These are phyloP conservation scores for Pseudomassariella vexata DNA, from an alignment of 2,329 filamentous ascomycete species.

Conservation along the genomic window DNA sequence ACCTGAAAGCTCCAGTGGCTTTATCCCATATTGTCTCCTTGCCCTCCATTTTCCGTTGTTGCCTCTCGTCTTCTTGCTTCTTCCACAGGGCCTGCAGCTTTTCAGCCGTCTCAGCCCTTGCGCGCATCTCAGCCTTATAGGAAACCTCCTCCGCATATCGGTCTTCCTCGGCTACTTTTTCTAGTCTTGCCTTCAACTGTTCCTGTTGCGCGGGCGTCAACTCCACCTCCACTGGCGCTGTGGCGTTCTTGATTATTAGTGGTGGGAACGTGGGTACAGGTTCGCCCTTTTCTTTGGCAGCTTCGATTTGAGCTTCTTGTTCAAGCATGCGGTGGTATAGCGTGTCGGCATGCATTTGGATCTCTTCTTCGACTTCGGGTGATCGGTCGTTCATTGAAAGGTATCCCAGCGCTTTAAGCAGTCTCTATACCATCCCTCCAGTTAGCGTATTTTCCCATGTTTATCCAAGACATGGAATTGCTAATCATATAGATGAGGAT, in stretches of 20 bases:
- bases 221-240: constrained; percentile 12
- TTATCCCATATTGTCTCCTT: constrained; percentile 38
- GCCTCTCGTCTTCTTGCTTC: constrained; percentile 47
- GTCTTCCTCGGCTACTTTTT: constrained; percentile 53
- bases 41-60: constrained; percentile 51
- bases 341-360: constrained; percentile 93
- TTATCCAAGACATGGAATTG: not conserved
- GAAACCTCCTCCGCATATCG: constrained; percentile 58
- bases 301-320: constrained; percentile 70
- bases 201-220: constrained; percentile 44
- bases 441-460: not conserved
- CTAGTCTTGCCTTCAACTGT: constrained; percentile 47
- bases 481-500: constrained; percentile 1
- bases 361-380: constrained; percentile 69
- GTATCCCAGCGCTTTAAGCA: constrained; percentile 87
- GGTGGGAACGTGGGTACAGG: constrained; percentile 55
- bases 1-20: constrained; percentile 20
- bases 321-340: constrained; percentile 82
- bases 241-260: constrained; percentile 35
- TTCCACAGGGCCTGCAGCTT: constrained; percentile 50
- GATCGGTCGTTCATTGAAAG: constrained; percentile 61
- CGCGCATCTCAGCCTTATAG: constrained; percentile 55
- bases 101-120: constrained; percentile 53
- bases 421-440: constrained; percentile 61
- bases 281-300: constrained; percentile 58